Percentiles rank a stretch among this genome's conserved stretches.
Conservation (phyloP, 2,329 filamentous ascomycete species). For the Dactylellina leptospora region DNA sequence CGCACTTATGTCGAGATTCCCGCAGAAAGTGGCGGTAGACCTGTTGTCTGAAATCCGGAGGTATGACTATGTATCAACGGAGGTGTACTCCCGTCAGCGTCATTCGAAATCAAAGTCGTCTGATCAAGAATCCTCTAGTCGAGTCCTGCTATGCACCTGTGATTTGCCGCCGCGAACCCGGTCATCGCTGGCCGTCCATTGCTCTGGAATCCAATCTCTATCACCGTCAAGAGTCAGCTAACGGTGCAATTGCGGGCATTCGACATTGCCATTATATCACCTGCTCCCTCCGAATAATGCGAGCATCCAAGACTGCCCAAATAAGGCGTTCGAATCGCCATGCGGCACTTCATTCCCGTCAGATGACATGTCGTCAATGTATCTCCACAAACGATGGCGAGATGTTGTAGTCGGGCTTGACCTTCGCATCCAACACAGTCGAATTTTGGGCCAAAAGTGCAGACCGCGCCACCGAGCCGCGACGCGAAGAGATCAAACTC, state of each 20-base stretch:
- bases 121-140: no score
- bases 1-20: slow-evolving; percentile 75
- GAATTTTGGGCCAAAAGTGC: neutral
- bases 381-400: no score
- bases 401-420: no score
- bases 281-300: neutral
- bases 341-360: no score
- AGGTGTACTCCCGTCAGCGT: neutral
- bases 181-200: slow-evolving; percentile 48
- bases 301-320: neutral
- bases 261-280: no score
- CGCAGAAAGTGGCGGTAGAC: slow-evolving; percentile 68
- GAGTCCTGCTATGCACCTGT: slow-evolving; percentile 25
- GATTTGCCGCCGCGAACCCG: slow-evolving; percentile 45
- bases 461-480: neutral
- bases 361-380: no score
- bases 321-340: neutral
- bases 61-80: slow-evolving; percentile 62
- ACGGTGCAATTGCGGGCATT: no score
- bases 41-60: slow-evolving; percentile 60
- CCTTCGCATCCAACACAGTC: neutral
- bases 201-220: slow-evolving; percentile 28
- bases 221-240: no score
- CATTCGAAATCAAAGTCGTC: neutral
- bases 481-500: neutral